Evolutionary conservation across 192 early-diverging fungal genomes (phyloP).

Genomic region (Piromyces finnis): DNA sequence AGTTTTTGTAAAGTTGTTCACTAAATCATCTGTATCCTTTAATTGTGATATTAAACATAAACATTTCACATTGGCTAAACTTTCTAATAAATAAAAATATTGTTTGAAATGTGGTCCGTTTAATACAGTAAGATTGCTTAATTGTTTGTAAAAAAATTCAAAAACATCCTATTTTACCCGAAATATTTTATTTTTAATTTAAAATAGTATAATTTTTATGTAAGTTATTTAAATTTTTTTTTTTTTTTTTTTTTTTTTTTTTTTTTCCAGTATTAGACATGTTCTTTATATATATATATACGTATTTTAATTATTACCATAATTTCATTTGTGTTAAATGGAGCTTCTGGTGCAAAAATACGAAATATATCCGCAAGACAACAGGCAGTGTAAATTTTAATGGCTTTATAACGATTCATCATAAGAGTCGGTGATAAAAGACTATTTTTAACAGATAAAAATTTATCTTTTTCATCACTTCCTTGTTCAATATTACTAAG

Average conservation of each 20-base stretch:
- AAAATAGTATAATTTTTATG: too few relatives aligned
- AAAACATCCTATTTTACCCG: constrained; percentile 42
- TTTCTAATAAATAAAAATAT: constrained; percentile 77
- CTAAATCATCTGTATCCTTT: constrained; percentile 52
- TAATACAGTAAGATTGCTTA: constrained; percentile 38
- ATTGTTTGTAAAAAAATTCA: constrained; percentile 59
- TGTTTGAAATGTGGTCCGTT: constrained; percentile 45
- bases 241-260: too few relatives aligned
- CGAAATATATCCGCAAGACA: constrained; percentile 84
- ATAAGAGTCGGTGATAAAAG: not conserved
- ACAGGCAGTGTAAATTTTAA: constrained; percentile 35
- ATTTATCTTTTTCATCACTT: not conserved
- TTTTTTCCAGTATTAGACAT: too few relatives aligned
- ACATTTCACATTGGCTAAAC: constrained; percentile 64
- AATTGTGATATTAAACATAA: constrained; percentile 66
- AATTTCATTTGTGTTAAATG: constrained; percentile 61
- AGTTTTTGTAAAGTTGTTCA: constrained; percentile 45
- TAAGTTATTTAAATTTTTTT: too few relatives aligned
- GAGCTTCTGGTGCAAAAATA: constrained; percentile 84
- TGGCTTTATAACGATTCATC: constrained; percentile 28
- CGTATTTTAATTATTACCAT: constrained; percentile 16
- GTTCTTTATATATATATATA: not conserved
- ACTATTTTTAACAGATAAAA: not conserved
- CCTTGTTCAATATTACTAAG: not conserved
- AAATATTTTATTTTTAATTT: too few relatives aligned